Evolutionary conservation across 148 eudicot species (phyloP).

Genomic region (Rhododendron henanense): DNA sequence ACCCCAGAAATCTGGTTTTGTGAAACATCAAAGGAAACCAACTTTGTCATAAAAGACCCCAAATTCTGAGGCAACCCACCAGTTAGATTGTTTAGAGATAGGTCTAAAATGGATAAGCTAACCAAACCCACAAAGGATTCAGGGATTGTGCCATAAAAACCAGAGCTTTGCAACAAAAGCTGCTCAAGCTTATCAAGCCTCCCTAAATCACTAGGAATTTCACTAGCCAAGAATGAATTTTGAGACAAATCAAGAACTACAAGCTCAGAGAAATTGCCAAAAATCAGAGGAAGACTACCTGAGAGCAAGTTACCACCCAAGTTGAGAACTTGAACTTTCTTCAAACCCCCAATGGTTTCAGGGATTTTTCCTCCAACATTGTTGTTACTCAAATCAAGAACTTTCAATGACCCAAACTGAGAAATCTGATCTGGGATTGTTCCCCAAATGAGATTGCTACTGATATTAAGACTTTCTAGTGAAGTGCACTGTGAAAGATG

Average conservation of each 20-base stretch:
- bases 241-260: conserved; percentile 71
- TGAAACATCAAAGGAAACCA: conserved; percentile 80
- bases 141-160: conserved; percentile 67
- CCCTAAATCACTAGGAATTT: conserved; percentile 65
- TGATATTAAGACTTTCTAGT: conserved; percentile 52
- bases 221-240: conserved; percentile 57
- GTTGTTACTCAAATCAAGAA: conserved; percentile 76
- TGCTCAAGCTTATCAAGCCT: conserved; percentile 54
- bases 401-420: conserved; percentile 44
- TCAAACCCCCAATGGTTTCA: conserved; percentile 53
- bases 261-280: conserved; percentile 66
- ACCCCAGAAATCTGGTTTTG: conserved; percentile 64
- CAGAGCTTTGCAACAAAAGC: conserved; percentile 63
- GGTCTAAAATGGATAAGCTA: conserved; percentile 52
- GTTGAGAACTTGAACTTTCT: conserved; percentile 53
- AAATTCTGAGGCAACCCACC: conserved; percentile 51
- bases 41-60: conserved; percentile 43
- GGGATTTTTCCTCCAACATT: conserved; percentile 73
- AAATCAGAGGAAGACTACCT: conserved; percentile 53
- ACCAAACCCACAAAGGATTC: conserved; percentile 45
- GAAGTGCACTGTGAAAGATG: conserved; percentile 65
- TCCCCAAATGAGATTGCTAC: conserved; percentile 79
- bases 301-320: conserved; percentile 71
- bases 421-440: conserved; percentile 82
- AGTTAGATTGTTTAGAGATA: conserved; percentile 81